Conservation (phyloP, 1,284 basidiomycete genomes). For the Puccinia hordei region DNA sequence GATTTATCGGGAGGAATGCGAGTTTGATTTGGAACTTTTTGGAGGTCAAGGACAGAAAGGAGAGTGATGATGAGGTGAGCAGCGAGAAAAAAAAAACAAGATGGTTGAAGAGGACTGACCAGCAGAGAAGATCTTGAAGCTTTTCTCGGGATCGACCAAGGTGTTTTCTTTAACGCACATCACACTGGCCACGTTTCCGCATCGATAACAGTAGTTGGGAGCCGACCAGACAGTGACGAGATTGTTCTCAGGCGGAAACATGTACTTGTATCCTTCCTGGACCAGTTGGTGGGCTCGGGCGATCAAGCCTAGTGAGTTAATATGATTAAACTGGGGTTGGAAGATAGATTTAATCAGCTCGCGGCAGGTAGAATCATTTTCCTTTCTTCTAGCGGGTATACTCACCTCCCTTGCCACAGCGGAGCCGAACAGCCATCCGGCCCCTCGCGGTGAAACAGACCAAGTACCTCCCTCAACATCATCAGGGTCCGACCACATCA, state of each 20-base stretch:
- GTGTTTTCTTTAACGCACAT: constrained; percentile 57
- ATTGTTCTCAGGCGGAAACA: constrained; percentile 41
- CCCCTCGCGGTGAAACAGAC: constrained; percentile 90
- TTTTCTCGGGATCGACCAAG: constrained; percentile 55
- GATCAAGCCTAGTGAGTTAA: constrained; percentile 79
- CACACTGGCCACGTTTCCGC: constrained; percentile 59
- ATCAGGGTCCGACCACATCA: constrained; percentile 98
- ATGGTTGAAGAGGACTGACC: constrained; percentile 52
- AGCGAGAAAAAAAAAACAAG: too few relatives aligned
- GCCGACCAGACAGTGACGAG: constrained; percentile 41
- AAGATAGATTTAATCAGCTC: constrained; percentile 29
- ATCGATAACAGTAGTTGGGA: constrained; percentile 51
- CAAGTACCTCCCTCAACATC: constrained; percentile 78
- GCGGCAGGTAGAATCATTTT: not conserved
- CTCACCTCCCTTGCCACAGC: constrained; percentile 79
- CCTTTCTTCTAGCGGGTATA: constrained; percentile 28
- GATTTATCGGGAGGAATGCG: constrained; percentile 16
- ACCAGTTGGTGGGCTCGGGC: constrained; percentile 93
- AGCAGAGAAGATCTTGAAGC: constrained; percentile 61
- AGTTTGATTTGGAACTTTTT: constrained; percentile 31
- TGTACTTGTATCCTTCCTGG: constrained; percentile 61
- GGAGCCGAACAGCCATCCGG: constrained; percentile 92
- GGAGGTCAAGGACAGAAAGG: not conserved
- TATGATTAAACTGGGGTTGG: constrained; percentile 76
- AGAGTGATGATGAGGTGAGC: not conserved